Base-by-base conservation (phyloP, 306 rosid species). In the Erythrophleum fordii region DNA sequence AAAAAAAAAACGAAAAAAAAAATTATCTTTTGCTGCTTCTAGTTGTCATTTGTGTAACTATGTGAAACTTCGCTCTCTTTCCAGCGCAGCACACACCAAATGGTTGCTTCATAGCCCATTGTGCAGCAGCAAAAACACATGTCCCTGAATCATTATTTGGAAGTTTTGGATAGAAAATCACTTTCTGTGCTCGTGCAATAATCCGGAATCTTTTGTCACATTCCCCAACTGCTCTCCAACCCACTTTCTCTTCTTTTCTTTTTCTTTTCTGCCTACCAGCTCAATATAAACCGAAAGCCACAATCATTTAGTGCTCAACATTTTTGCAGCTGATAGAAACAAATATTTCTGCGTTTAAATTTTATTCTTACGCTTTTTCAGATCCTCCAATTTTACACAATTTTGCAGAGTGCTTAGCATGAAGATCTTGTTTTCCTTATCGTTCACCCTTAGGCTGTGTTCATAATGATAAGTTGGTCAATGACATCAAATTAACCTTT, bases 51-150 rank as follows among this genome's bases (percentile, higher is more conserved):
- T 76, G 75, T 88, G 86, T 84, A 72, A 83, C 82, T 84, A 78
- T 79, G 37, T 79, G 82, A 71, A 82, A 83, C 77, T 77, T 84
- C 86, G 80, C 83, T 86, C 82, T 87, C 94, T 91, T 91, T 93
- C 93, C 97, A 92, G 91, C 95, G 53, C 80, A 83, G 77, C 87
- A 82, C 83, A 59, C 91, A 83, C 88, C 89, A 87, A 86, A 82
- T 39, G 41, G 52, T 68, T 83, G 67, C 65, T 86, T 72, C 87
- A 68, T 77, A 12, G 39, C 86, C 80, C 58, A 55, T 82, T 75
- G 83, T 11, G 78, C 72, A 87, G 67, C 76, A 75, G 46, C 65
- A 77, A 20, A 8, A 26, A 83, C 84, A 71, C 84, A 82, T 86
- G 89, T 59, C 69, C 55, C 28, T 74, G 48, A 74, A 78, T 82